phyloP scores from a whole-genome alignment of 805 yeast species.

The Millerozyma miso region DNA sequence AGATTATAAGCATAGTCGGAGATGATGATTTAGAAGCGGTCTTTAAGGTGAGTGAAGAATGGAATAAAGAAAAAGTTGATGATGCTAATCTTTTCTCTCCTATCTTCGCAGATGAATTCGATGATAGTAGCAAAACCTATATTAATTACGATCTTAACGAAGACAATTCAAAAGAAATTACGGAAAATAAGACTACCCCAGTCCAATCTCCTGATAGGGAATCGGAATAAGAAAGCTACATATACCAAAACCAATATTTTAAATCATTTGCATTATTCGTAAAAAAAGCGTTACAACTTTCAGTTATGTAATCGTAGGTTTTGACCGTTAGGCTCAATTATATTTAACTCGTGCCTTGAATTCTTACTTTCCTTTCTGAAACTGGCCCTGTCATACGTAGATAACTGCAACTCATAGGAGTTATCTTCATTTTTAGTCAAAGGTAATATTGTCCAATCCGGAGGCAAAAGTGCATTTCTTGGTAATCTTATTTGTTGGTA shows the following conservation, averaged over 20 bases:
- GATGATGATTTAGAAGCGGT: neutral
- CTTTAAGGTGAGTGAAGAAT: neutral
- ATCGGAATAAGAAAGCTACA: neutral
- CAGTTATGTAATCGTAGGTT: neutral
- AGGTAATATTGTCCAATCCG: slow-evolving; percentile 28
- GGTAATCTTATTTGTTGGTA: slow-evolving; percentile 21
- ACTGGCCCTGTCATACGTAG: slow-evolving; percentile 4
- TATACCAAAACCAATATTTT: too few relatives aligned
- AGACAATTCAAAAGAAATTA: neutral
- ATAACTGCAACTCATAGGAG: slow-evolving; percentile 15
- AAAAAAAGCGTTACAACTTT: neutral
- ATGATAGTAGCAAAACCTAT: slow-evolving; percentile 3
- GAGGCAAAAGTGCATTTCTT: slow-evolving; percentile 23
- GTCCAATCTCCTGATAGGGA: neutral
- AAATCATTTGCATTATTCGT: neutral
- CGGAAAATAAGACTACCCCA: neutral
- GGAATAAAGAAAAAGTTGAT: too few relatives aligned
- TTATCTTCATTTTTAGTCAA: slow-evolving; percentile 9
- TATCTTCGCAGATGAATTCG: neutral
- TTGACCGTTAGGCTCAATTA: slow-evolving; percentile 1
- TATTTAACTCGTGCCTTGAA: slow-evolving; percentile 1
- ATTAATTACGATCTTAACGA: neutral
- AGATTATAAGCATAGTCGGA: slow-evolving; percentile 4
- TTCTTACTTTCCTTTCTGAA: neutral
- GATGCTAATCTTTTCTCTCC: too few relatives aligned